Base-by-base conservation (phyloP, 2,329 filamentous ascomycete genomes). In the Fusarium proliferatum region DNA sequence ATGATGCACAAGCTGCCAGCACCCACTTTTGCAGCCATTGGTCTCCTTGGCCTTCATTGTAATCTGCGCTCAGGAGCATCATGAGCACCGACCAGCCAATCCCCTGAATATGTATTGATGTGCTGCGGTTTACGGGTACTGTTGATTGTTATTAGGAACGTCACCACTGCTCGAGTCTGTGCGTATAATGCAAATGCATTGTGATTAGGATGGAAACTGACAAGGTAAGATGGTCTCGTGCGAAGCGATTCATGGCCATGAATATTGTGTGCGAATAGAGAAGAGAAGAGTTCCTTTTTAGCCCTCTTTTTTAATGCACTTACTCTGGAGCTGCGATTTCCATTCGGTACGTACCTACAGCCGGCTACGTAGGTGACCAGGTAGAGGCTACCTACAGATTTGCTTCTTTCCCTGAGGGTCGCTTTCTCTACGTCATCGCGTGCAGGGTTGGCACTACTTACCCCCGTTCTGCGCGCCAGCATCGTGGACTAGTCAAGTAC, bases 401-500 rank as follows among this genome's bases (percentile, higher is more conserved):
- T 73, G 57, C 61, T 73, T 67, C 61, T 65, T 57, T 59, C 51
- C 51, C 53, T 64, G 73, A 66, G 66, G 69, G 64, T 64, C 52
- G 45, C 68, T 71, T 73, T 73, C 52, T 43, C 76, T 78, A 78
- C 76, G 76, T 78, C 76, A 78, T 78, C 62, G 65, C 55, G 68
- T 74, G 69, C 75, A 72, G 68, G 72, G 71, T 64, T 69, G 48
- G 36, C 43, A 59, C 64, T 65, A 62, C 41, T n/a, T 62, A 56
- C 42, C 67, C 56, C 62, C 63, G 53, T 71, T 66, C 55, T 64
- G 71, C 60, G 62, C 58, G 67, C 46, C 57, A 71, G 52, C 48
- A 73, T 66, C 71, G 57, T 71, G 59, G 64, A 45, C 41, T 71
- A 60, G 56, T 23, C 53, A 61, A 46, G 68, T 72, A 66, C 42